Evolutionary conservation across 1,139 yeast genomes (phyloP).

Genomic region (Geotrichum fermentans): DNA sequence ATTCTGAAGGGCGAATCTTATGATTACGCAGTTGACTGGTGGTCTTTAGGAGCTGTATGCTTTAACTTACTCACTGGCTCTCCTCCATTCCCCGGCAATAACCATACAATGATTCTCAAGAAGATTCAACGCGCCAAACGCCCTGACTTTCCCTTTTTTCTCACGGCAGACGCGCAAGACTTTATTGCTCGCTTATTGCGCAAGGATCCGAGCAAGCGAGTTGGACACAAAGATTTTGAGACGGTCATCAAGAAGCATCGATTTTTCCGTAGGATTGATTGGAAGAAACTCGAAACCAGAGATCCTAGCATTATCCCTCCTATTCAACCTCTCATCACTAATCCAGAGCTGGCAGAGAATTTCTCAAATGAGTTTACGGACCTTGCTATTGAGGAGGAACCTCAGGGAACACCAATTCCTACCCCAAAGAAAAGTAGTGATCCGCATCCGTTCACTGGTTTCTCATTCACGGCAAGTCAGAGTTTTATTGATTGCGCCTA

Average conservation of each 20-base stretch:
- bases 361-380: conserved; percentile 84
- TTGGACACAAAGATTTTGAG: conserved; percentile 64
- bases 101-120: conserved; percentile 73
- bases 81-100: conserved; percentile 92
- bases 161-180: conserved; percentile 82
- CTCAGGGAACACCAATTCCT: conserved; percentile 21
- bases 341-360: conserved; percentile 85
- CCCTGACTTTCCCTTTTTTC: conserved; percentile 72
- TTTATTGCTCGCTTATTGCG: conserved; percentile 65
- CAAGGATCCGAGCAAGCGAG: conserved; percentile 68
- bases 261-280: conserved; percentile 72
- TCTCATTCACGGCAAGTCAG: conserved; percentile 34
- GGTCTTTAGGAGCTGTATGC: conserved; percentile 90
- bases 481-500: conserved; percentile 30
- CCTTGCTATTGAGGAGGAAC: conserved; percentile 42
- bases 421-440: conserved; percentile 6
- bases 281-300: conserved; percentile 57
- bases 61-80: conserved; percentile 83
- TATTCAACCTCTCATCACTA: conserved; percentile 77
- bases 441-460: conserved; percentile 33
- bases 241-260: conserved; percentile 59
- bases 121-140: conserved; percentile 69
- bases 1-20: conserved; percentile 80
- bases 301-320: conserved; percentile 58
- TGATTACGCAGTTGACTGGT: conserved; percentile 89